phyloP scores from a whole-genome alignment of 768 basidiomycete species.

The Coprinopsis strossmayeri region DNA sequence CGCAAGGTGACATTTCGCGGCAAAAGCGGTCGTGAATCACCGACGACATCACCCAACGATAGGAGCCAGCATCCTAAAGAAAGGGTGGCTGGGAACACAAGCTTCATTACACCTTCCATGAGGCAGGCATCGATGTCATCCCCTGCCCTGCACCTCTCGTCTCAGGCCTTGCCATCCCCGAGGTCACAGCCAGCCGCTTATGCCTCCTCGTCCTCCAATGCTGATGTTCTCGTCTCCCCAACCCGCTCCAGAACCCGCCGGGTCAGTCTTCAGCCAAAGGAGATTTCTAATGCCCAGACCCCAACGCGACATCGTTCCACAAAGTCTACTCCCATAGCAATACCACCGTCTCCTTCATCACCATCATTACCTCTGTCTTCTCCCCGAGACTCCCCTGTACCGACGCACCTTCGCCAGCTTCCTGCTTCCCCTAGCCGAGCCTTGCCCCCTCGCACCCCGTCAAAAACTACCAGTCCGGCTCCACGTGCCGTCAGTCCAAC shows the following conservation, averaged over 20 bases:
- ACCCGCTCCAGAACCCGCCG: conserved; percentile 37
- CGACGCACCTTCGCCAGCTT: neutral
- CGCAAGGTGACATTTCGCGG: conserved; percentile 23
- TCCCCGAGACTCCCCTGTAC: conserved; percentile 1
- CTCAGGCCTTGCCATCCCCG: conserved; percentile 48
- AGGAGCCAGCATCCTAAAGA: conserved; percentile 33
- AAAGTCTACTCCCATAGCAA: conserved; percentile 22
- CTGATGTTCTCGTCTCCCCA: conserved; percentile 40
- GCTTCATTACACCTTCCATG: conserved; percentile 60
- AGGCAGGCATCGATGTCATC: conserved; percentile 70
- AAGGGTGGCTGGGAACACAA: conserved; percentile 47
- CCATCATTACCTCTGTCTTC: conserved; percentile 10
- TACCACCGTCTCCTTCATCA: conserved; percentile 21
- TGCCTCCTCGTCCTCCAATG: conserved; percentile 40
- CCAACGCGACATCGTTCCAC: conserved; percentile 26
- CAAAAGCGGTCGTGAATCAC: conserved; percentile 10
- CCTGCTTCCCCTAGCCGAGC: conserved; percentile 1
- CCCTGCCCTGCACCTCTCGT: conserved; percentile 61
- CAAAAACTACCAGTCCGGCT: conserved; percentile 12
- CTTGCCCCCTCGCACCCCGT: neutral
- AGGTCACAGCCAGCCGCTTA: conserved; percentile 42
- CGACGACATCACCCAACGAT: conserved; percentile 6
- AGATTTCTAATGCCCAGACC: conserved; percentile 5
- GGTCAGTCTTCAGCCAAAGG: conserved; percentile 26
- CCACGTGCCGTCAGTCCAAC: conserved; percentile 16